phyloP scores from a whole-genome alignment of 1,139 yeast species.

The Lodderomyces orthopsilosis region DNA sequence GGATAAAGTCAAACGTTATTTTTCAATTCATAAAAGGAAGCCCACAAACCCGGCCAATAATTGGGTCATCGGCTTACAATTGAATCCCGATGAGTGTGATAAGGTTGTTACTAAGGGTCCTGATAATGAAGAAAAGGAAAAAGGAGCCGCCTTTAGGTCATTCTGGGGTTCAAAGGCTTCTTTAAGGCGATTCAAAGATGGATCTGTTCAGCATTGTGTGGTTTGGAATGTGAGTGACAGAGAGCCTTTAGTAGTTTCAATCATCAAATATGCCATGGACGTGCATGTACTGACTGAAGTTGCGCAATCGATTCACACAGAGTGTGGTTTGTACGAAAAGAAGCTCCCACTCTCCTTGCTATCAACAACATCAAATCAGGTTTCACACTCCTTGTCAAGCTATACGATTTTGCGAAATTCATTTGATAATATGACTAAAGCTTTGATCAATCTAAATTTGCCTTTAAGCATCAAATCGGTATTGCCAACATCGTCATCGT shows the following conservation, averaged over 20 bases:
- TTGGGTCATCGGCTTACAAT: slow-evolving; percentile 58
- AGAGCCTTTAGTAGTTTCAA: slow-evolving; percentile 66
- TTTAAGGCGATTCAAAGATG: slow-evolving; percentile 87
- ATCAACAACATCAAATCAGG: slow-evolving; percentile 53
- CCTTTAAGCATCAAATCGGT: slow-evolving; percentile 75
- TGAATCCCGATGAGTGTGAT: slow-evolving; percentile 76
- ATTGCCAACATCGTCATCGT: slow-evolving; percentile 66
- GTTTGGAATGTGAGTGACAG: slow-evolving; percentile 69
- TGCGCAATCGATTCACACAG: slow-evolving; percentile 39
- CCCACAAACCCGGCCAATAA: slow-evolving; percentile 36
- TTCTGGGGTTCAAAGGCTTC: slow-evolving; percentile 92
- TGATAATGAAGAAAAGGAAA: slow-evolving; percentile 55
- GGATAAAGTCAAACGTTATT: slow-evolving; percentile 28
- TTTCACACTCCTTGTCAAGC: slow-evolving; percentile 48
- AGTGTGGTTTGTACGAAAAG: slow-evolving; percentile 44
- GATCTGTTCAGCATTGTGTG: slow-evolving; percentile 84
- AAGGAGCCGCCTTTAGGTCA: slow-evolving; percentile 61
- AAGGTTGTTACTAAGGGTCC: slow-evolving; percentile 88
- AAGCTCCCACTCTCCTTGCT: slow-evolving; percentile 59
- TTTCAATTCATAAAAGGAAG: slow-evolving; percentile 57
- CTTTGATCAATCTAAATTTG: slow-evolving; percentile 51
- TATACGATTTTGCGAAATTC: slow-evolving; percentile 60
- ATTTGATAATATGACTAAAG: slow-evolving; percentile 63
- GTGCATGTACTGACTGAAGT: slow-evolving; percentile 57
- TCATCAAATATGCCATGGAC: slow-evolving; percentile 60